Evolutionary conservation across 116 monocot species (phyloP), one percentile per base, ranked within the genome.

Genomic region (Thalassia testudinum): DNA sequence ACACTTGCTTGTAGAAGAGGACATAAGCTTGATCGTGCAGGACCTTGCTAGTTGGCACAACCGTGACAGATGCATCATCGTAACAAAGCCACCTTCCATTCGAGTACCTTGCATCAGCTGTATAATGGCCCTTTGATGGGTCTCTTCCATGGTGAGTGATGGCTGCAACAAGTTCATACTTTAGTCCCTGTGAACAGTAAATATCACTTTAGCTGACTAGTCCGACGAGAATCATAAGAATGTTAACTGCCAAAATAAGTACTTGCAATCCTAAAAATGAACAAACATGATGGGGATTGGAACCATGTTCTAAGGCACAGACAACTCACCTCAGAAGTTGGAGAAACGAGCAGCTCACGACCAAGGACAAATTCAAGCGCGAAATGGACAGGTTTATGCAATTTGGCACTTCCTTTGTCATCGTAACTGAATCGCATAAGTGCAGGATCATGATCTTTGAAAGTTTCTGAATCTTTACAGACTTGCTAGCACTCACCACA

Each of bases 391-490:
- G 72, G 73, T 57, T 99, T 99, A 53, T 76, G 75, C 59, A 99
- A 54, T 54, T 99, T 99, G 47, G 76, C 60, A 56, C 82, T 83
- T 58, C 99, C 90, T 28, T 73, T 73, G 43, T 59, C 75, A 52
- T 78, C 99, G 65, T 99, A 99, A 53, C 90, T 90, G 42, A 99
- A 99, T 21, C 99, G 66, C 99, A 82, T 99, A 99, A 64, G 49
- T 99, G 99, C 69, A 99, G 57, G 70, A 99, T 83, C 51, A 69
- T n/a, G 56, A 95, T 77, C 75, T 73, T 80, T 7, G 95, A 65
- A 68, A 87, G 76, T 42, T 50, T 73, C 23, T 90, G 86, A 66
- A 99, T 80, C 57, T 90, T 78, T 28, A 99, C 69, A 27, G 77
- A 80, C 61, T 99, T 99, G 52, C 82, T 82, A 47, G 99, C 90